Evolutionary conservation across 306 rosid species (phyloP).

Genomic region (Cicer judaicum): DNA sequence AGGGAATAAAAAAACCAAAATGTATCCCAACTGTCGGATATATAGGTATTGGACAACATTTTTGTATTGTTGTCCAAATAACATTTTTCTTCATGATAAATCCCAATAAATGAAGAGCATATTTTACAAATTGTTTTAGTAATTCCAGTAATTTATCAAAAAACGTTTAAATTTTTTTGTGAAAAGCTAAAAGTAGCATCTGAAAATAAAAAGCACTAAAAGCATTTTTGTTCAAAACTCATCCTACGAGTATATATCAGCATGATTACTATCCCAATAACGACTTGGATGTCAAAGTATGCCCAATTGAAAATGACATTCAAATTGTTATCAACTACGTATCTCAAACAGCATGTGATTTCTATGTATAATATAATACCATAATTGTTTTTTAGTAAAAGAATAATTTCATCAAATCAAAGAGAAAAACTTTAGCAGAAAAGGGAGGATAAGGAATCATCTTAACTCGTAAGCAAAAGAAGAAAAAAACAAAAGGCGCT

Average conservation of each 20-base stretch:
- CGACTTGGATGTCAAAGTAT: background rate
- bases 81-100: no score
- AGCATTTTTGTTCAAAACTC: background rate
- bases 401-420: background rate
- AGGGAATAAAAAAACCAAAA: no score
- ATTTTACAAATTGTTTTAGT: background rate
- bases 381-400: background rate
- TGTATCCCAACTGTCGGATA: no score
- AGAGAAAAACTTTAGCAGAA: background rate
- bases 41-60: no score
- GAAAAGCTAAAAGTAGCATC: slow-evolving; percentile 7
- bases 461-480: background rate
- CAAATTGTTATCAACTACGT: background rate
- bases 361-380: background rate
- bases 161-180: background rate
- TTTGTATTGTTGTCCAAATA: no score
- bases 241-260: background rate
- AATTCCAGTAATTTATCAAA: background rate
- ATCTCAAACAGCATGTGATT: background rate
- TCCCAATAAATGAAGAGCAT: background rate
- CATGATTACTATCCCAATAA: background rate
- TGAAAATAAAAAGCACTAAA: background rate
- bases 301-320: background rate
- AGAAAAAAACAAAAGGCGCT: background rate
- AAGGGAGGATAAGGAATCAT: background rate